These are phyloP conservation scores for Eucalyptus microcorys DNA, from an alignment of 345 rosid genomes.

Conservation along the genomic window DNA sequence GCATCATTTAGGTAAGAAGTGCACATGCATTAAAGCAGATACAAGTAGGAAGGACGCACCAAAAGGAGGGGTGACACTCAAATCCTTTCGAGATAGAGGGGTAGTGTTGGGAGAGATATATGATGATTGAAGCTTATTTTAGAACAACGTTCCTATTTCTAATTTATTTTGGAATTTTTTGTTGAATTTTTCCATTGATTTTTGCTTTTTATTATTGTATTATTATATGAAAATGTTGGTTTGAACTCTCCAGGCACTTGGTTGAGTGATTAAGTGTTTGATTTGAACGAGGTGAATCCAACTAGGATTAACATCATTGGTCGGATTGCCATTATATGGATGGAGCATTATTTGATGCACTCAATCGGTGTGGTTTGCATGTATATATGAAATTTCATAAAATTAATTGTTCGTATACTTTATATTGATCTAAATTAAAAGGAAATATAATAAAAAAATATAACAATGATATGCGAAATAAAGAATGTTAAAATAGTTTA, in stretches of 20 bases:
- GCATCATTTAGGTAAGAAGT: not conserved
- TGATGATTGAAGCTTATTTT: not conserved
- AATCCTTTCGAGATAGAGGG: not conserved
- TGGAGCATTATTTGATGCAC: fast-evolving
- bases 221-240: not conserved
- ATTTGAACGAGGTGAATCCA: not conserved
- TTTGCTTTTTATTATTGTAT: too few relatives aligned
- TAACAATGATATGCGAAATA: fast-evolving
- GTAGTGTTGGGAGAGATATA: not conserved
- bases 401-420: fast-evolving
- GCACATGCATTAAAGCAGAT: not conserved
- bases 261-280: not conserved
- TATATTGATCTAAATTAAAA: not conserved
- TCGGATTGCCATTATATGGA: fast-evolving
- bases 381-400: not conserved
- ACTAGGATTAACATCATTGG: not conserved
- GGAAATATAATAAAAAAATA: not conserved
- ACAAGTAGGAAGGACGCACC: not conserved
- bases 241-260: not conserved
- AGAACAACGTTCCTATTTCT: not conserved
- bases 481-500: not conserved
- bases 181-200: not conserved
- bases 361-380: fast-evolving
- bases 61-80: not conserved
- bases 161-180: not conserved